These are phyloP conservation scores for Stachybotrys chartarum DNA, from an alignment of 2,329 filamentous ascomycete species.

Conservation along the genomic window DNA sequence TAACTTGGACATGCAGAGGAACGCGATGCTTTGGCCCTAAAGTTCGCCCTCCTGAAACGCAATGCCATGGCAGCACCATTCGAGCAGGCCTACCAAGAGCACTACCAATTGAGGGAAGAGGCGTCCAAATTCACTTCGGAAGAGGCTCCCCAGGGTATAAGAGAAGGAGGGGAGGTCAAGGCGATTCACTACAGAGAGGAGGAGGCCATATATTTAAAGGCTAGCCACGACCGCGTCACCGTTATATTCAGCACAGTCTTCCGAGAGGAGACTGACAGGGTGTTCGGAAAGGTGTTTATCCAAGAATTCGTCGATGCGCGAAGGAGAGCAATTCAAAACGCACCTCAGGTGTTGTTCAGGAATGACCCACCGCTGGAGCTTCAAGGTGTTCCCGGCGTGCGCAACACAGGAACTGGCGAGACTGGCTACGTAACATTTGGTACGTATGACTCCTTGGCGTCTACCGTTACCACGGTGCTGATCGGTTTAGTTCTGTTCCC, in stretches of 20 bases:
- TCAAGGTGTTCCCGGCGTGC: slow-evolving; percentile 77
- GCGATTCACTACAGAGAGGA: slow-evolving; percentile 98
- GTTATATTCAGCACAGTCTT: slow-evolving; percentile 99
- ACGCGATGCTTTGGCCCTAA: slow-evolving; percentile 76
- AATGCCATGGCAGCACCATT: slow-evolving; percentile 99
- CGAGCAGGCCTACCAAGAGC: slow-evolving; percentile 92
- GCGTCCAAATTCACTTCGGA: slow-evolving; percentile 90
- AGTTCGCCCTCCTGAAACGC: slow-evolving; percentile 88
- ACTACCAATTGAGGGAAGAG: slow-evolving; percentile 78
- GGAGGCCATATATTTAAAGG: slow-evolving; percentile 98
- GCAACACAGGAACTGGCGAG: slow-evolving; percentile 68
- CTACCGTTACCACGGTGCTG: neutral
- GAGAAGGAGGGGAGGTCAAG: slow-evolving; percentile 87
- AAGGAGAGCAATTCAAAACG: slow-evolving; percentile 93
- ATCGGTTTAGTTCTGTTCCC: slow-evolving; percentile 76
- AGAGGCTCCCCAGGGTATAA: slow-evolving; percentile 82
- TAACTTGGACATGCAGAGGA: slow-evolving; percentile 49
- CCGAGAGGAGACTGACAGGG: slow-evolving; percentile 91
- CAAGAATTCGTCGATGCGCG: slow-evolving; percentile 98
- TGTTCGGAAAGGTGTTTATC: slow-evolving; percentile 97
- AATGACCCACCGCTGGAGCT: slow-evolving; percentile 92
- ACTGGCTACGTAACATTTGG: slow-evolving; percentile 98
- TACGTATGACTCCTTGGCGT: slow-evolving; percentile 32
- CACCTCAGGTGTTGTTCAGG: slow-evolving; percentile 92
- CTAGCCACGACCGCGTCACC: slow-evolving; percentile 92